These are phyloP conservation scores for Kwoniella botswanensis DNA, from an alignment of 768 basidiomycete species.

Conservation along the genomic window DNA sequence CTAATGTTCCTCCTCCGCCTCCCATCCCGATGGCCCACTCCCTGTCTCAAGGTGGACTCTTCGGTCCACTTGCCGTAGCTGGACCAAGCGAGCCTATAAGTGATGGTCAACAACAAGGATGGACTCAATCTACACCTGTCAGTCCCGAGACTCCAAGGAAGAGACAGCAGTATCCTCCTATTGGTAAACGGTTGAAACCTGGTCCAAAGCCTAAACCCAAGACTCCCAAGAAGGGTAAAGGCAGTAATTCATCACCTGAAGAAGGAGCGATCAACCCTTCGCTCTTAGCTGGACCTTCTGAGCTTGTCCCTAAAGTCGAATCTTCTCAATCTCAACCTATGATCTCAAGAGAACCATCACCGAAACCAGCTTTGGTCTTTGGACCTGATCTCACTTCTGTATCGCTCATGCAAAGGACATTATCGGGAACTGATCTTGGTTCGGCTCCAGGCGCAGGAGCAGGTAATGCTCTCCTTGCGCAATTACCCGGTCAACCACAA, in stretches of 20 bases:
- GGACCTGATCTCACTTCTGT: constrained; percentile 34
- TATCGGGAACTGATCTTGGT: constrained; percentile 27
- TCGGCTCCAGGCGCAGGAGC: neutral
- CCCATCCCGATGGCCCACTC: constrained; percentile 23
- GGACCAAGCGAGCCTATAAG: constrained; percentile 1
- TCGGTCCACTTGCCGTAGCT: constrained; percentile 20
- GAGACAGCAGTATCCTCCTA: constrained; percentile 34
- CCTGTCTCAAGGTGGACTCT: constrained; percentile 28
- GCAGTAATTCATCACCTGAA: constrained; percentile 2
- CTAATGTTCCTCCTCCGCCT: constrained; percentile 16
- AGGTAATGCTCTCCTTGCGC: constrained; percentile 15
- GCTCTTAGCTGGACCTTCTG: constrained; percentile 16
- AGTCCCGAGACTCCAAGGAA: constrained; percentile 35
- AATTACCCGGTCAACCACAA: constrained; percentile 29
- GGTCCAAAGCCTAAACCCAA: constrained; percentile 58
- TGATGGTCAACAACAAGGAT: constrained; percentile 9
- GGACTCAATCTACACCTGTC: constrained; percentile 15
- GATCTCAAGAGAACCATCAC: constrained; percentile 17
- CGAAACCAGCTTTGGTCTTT: constrained; percentile 23
- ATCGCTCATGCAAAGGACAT: constrained; percentile 29
- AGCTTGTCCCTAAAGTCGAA: constrained; percentile 14
- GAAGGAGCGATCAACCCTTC: constrained; percentile 16
- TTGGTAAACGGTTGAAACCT: constrained; percentile 53
- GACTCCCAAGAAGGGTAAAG: constrained; percentile 43
- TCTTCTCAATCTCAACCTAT: constrained; percentile 11